Percentiles rank a stretch among this genome's conserved stretches.
Conservation (phyloP, 495 filamentous ascomycete genomes). For the Talaromyces nanjingensis region DNA sequence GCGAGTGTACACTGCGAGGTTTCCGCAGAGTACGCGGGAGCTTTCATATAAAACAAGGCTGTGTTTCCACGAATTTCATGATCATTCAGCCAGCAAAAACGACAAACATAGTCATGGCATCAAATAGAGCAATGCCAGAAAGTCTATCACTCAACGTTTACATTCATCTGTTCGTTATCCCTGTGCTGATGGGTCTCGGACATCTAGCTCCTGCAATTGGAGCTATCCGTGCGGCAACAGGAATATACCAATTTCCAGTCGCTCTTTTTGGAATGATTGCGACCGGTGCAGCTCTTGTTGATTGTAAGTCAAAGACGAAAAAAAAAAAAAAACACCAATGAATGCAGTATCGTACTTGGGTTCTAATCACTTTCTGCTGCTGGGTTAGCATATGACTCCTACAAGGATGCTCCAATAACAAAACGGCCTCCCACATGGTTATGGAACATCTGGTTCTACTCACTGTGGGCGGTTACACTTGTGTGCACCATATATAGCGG, state of each 20-base stretch:
- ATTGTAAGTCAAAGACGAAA: not conserved
- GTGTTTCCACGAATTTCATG: too few relatives aligned
- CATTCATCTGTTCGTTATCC: too few relatives aligned
- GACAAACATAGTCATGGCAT: too few relatives aligned
- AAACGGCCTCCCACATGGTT: not conserved
- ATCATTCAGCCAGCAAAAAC: too few relatives aligned
- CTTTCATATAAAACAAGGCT: too few relatives aligned
- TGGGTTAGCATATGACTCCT: not conserved
- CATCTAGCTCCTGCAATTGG: not conserved
- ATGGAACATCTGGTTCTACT: not conserved
- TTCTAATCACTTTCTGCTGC: not conserved
- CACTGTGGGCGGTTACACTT: not conserved
- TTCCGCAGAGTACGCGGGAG: too few relatives aligned
- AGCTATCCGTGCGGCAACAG: not conserved
- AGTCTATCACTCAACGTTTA: too few relatives aligned
- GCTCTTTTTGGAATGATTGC: conserved; percentile 2
- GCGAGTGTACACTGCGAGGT: too few relatives aligned
- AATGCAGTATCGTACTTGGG: not conserved
- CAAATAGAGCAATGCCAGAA: too few relatives aligned
- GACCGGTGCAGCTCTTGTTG: not conserved
- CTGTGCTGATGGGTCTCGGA: not conserved
- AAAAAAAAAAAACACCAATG: not conserved
- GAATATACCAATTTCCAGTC: not conserved
- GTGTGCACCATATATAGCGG: not conserved
- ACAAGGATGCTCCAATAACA: not conserved